These are phyloP conservation scores for Moesziomyces antarcticus DNA, from an alignment of 1,284 basidiomycete species.

Conservation along the genomic window DNA sequence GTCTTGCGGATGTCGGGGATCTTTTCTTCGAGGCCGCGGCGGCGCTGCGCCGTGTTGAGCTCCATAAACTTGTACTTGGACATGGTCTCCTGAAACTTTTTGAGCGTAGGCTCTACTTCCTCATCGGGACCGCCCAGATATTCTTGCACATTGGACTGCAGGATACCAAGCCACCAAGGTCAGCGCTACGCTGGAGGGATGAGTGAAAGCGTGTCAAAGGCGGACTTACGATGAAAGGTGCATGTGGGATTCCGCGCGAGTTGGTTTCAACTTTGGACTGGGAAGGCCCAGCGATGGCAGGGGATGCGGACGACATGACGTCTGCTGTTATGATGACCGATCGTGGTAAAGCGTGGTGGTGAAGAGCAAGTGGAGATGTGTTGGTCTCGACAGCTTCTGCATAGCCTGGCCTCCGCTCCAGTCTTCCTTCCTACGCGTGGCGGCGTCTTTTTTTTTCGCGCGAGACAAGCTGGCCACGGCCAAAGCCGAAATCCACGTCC, in stretches of 20 bases:
- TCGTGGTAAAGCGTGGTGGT: neutral
- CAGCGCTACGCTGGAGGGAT: neutral
- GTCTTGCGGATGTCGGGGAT: slow-evolving; percentile 97
- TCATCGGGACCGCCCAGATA: slow-evolving; percentile 84
- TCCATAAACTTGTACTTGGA: slow-evolving; percentile 99
- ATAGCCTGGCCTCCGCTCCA: neutral
- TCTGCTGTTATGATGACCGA: neutral
- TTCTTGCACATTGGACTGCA: slow-evolving; percentile 82
- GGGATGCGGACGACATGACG: slow-evolving; percentile 24
- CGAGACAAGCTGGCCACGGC: slow-evolving; percentile 12
- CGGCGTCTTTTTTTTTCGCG: slow-evolving; percentile 1
- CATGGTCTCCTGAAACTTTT: slow-evolving; percentile 89
- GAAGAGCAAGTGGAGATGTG: slow-evolving; percentile 4
- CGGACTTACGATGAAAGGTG: slow-evolving; percentile 87
- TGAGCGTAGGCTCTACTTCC: slow-evolving; percentile 82
- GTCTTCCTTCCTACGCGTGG: slow-evolving; percentile 5
- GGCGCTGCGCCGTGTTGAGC: slow-evolving; percentile 81
- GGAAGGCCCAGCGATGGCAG: slow-evolving; percentile 32
- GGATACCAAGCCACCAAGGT: neutral
- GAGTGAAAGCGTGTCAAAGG: neutral
- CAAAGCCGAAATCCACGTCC: slow-evolving; percentile 21
- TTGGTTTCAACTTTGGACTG: slow-evolving; percentile 70
- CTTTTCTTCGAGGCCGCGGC: slow-evolving; percentile 86
- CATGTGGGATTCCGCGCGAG: slow-evolving; percentile 90
- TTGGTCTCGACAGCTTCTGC: slow-evolving; percentile 3